These are phyloP conservation scores for Pleurotus salmoneostramineus DNA, from an alignment of 768 basidiomycete genomes.

Conservation along the genomic window DNA sequence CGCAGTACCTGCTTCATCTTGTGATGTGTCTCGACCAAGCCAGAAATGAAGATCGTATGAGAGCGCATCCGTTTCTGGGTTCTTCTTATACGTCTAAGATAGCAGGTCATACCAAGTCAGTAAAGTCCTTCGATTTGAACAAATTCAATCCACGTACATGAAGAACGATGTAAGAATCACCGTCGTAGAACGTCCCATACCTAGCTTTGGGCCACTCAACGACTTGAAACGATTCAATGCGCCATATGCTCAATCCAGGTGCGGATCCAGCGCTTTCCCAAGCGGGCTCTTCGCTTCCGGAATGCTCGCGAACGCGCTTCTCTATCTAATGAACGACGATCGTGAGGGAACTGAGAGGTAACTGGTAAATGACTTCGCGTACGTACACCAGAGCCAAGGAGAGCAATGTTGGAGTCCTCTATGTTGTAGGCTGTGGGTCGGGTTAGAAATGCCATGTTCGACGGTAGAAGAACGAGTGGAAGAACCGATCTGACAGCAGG, in stretches of 20 bases:
- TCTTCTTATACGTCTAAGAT: constrained; percentile 53
- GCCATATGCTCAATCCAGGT: constrained; percentile 51
- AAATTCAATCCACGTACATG: constrained; percentile 34
- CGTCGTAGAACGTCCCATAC: constrained; percentile 56
- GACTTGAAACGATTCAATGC: constrained; percentile 53
- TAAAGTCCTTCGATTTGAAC: not conserved
- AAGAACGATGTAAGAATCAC: constrained; percentile 64
- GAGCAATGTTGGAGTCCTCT: constrained; percentile 58
- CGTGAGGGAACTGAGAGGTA: not conserved
- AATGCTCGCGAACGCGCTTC: constrained; percentile 49
- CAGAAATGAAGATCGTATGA: constrained; percentile 65
- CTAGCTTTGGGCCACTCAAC: constrained; percentile 50
- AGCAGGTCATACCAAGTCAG: not conserved
- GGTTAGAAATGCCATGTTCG: constrained; percentile 38
- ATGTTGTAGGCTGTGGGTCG: constrained; percentile 51
- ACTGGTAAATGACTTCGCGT: not conserved
- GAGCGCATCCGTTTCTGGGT: constrained; percentile 39
- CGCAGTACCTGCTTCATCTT: constrained; percentile 60
- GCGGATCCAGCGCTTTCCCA: constrained; percentile 40
- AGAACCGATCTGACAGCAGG: too few relatives aligned
- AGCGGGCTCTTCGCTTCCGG: constrained; percentile 45
- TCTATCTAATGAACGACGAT: constrained; percentile 39
- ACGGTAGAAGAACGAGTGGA: not conserved
- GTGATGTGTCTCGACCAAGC: constrained; percentile 54
- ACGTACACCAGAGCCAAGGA: constrained; percentile 60